Evolutionary conservation across 768 basidiomycete species (phyloP), one percentile per base, ranked within the genome.

Genomic region (Boletellus emodensis): DNA sequence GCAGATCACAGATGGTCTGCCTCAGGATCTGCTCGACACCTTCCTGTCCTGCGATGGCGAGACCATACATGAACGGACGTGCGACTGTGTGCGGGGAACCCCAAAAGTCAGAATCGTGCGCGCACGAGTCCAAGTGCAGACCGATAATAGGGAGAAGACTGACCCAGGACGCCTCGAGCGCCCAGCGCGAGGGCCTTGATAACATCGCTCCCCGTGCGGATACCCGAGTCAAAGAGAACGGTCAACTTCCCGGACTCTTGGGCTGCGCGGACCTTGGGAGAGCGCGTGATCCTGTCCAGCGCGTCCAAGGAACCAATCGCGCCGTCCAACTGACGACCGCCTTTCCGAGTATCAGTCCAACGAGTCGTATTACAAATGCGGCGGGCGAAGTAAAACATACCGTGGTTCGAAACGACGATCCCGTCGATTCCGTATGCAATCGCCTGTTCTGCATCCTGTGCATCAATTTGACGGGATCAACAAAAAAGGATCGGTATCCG

Each of bases 351-450:
- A 20, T 46, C 8, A 35, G 11, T 18, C 47, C 18, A 13, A n/a
- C 12, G 11, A 40, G 22, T 33, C 10, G 5, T 46, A 4, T 15
- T 15, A 26, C 12, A 30, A 2, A 4, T 18, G 4, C 4, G 33
- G 17, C 15, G 14, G 24, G 4, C 30, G 24, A 26, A 26, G 6
- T 26, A 26, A 34, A 28, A 59, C 73, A 28, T 42, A 85, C 85
- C 87, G 55, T 91, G 89, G 60, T 90, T 93, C 10, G 86, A 89
- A 14, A 91, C 84, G 42, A 92, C 64, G 51, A 92, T 85, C 1
- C 86, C 89, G 49, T 90, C 78, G 13, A 82, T 74, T 1, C 85
- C 80, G 17, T 75, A 58, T 24, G 85, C 80, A 13, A 88, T 62
- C 0, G 86, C 85, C 58, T 76, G 79, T 61, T 86, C 61, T 6